These are phyloP conservation scores for Solanum pimpinellifolium DNA, from an alignment of 257 asterid species.

Conservation along the genomic window DNA sequence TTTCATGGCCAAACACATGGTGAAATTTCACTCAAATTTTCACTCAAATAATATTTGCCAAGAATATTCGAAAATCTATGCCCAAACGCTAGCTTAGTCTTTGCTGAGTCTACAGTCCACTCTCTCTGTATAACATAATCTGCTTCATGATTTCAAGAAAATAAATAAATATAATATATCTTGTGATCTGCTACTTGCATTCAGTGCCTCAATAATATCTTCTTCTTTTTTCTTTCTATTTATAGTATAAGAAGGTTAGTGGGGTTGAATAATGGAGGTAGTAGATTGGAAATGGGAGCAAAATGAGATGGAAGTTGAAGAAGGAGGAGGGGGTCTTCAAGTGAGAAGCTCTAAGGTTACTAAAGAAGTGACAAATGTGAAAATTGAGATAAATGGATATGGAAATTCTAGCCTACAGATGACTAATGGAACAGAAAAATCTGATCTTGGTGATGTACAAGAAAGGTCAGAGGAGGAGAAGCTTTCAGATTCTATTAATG, in stretches of 20 bases:
- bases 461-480: constrained; percentile 2
- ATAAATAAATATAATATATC: not conserved
- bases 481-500: not conserved
- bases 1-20: no score
- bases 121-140: not conserved
- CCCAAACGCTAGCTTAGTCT: no score
- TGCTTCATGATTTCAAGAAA: not conserved
- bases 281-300: constrained; percentile 28
- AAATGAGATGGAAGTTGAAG: constrained; percentile 19
- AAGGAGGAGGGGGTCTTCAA: constrained; percentile 17
- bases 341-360: constrained; percentile 29
- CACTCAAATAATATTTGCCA: no score
- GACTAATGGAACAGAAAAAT: constrained; percentile 17
- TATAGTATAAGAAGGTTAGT: not conserved
- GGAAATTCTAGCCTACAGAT: not conserved
- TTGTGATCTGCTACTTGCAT: not conserved
- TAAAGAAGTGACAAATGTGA: not conserved
- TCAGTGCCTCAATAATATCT: not conserved
- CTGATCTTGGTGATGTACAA: constrained; percentile 12
- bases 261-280: constrained; percentile 30
- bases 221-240: not conserved
- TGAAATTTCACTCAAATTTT: no score
- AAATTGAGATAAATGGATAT: constrained; percentile 17
- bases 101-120: not conserved
- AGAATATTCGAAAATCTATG: no score